These are phyloP conservation scores for Mentha longifolia DNA, from an alignment of 257 asterid genomes.

Conservation along the genomic window DNA sequence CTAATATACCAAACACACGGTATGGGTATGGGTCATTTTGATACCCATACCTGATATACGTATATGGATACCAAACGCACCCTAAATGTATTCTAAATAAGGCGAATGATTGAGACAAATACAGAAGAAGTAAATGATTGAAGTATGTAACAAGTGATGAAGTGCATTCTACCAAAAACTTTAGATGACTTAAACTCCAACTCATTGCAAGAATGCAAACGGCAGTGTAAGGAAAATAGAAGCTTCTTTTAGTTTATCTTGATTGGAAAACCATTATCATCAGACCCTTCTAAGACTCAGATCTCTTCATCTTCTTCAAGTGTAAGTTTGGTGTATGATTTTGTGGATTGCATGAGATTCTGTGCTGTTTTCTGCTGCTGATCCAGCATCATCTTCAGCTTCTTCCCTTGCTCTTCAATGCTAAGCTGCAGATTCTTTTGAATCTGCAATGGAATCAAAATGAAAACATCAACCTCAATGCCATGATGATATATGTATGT, in stretches of 20 bases:
- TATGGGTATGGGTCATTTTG: no score
- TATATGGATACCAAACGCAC: no score
- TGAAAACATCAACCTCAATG: no score
- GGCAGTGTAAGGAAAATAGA: no score
- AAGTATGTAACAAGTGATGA: background rate
- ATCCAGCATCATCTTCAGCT: conserved; percentile 68
- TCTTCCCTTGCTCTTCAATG: conserved; percentile 76
- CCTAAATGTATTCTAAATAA: no score
- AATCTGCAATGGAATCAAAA: no score
- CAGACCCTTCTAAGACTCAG: conserved; percentile 39
- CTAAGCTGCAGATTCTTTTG: conserved; percentile 66
- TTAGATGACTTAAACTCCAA: background rate
- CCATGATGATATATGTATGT: no score
- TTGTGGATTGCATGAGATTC: conserved; percentile 25
- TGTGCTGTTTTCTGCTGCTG: conserved; percentile 55
- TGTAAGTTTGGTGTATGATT: conserved; percentile 34
- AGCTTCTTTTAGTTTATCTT: conserved; percentile 38
- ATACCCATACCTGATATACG: no score
- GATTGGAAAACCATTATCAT: conserved; percentile 33
- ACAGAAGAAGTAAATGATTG: no score
- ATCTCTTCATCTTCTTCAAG: conserved; percentile 37
- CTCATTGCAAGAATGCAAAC: background rate
- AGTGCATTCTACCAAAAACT: background rate
- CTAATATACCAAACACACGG: no score
- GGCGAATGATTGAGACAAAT: no score